phyloP scores from a whole-genome alignment of 805 yeast species.

The Tetrapisispora namnaoensis region DNA sequence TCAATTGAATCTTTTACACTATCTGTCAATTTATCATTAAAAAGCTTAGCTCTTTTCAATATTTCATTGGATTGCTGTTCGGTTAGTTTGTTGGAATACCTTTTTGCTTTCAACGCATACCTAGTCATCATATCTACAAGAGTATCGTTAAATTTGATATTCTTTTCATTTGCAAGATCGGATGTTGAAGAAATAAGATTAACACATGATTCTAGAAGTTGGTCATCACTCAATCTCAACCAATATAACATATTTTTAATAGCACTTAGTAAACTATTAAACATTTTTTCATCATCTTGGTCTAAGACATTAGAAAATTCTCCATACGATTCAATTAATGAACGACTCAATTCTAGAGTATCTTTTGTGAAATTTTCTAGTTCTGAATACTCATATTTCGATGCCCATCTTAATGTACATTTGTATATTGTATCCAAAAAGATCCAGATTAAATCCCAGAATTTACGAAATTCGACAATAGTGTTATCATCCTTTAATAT shows the following conservation, averaged over 20 bases:
- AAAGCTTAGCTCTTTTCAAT: conserved; percentile 46
- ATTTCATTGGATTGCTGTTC: conserved; percentile 58
- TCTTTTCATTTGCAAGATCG: conserved; percentile 49
- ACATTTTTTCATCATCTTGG: conserved; percentile 31
- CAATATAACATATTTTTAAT: conserved; percentile 64
- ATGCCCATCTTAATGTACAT: conserved; percentile 70
- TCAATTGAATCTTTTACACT: conserved; percentile 37
- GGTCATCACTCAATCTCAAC: conserved; percentile 73
- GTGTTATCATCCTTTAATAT: conserved; percentile 18
- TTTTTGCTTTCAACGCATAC: conserved; percentile 56
- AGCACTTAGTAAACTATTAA: conserved; percentile 48
- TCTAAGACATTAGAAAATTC: conserved; percentile 34
- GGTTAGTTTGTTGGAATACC: conserved; percentile 58
- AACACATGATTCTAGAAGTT: conserved; percentile 58
- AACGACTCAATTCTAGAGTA: conserved; percentile 66
- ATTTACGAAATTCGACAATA: conserved; percentile 23
- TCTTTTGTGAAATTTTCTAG: conserved; percentile 80
- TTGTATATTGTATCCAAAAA: conserved; percentile 60
- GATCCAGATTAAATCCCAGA: conserved; percentile 72
- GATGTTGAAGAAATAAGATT: conserved; percentile 55
- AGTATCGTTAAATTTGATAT: conserved; percentile 41
- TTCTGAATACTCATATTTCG: conserved; percentile 41
- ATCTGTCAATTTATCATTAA: conserved; percentile 48
- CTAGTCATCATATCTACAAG: conserved; percentile 49
- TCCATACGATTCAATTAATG: conserved; percentile 55